phyloP scores from a whole-genome alignment of 257 asterid species.

The Fraxinus americana region DNA sequence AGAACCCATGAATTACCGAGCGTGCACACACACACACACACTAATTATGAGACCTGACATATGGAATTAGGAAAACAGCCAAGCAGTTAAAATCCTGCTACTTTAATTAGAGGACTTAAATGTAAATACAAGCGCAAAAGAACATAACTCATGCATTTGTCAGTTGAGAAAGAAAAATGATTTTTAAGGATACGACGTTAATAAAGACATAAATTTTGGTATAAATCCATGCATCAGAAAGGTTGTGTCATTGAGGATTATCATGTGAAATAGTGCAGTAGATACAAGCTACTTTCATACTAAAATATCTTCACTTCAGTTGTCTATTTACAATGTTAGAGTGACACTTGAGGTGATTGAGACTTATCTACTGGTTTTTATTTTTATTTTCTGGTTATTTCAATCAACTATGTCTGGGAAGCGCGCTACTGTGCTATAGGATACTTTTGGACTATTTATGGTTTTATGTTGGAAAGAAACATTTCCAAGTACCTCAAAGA shows the following conservation, averaged over 20 bases:
- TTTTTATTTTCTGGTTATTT: slow-evolving; percentile 16
- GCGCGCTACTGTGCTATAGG: background rate
- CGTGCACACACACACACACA: background rate
- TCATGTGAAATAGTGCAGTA: slow-evolving; percentile 10
- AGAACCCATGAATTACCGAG: background rate
- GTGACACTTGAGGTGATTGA: background rate
- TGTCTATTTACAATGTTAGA: background rate
- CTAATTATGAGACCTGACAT: background rate
- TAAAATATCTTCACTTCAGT: slow-evolving; percentile 4
- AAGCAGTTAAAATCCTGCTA: background rate
- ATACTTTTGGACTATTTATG: background rate
- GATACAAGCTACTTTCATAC: slow-evolving; percentile 7
- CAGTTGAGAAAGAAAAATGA: background rate
- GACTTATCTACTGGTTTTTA: slow-evolving; percentile 1
- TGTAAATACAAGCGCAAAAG: background rate
- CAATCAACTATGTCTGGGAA: background rate
- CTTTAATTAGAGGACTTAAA: background rate
- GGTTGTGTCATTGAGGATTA: slow-evolving; percentile 13
- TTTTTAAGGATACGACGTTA: background rate
- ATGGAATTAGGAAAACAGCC: background rate
- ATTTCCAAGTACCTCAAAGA: background rate
- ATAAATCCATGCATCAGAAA: slow-evolving; percentile 6
- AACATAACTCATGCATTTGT: background rate
- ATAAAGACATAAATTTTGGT: background rate
- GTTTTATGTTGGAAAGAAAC: slow-evolving; percentile 15